These are phyloP conservation scores for Hypholoma sublateritium DNA, from an alignment of 768 basidiomycete genomes.

Conservation along the genomic window DNA sequence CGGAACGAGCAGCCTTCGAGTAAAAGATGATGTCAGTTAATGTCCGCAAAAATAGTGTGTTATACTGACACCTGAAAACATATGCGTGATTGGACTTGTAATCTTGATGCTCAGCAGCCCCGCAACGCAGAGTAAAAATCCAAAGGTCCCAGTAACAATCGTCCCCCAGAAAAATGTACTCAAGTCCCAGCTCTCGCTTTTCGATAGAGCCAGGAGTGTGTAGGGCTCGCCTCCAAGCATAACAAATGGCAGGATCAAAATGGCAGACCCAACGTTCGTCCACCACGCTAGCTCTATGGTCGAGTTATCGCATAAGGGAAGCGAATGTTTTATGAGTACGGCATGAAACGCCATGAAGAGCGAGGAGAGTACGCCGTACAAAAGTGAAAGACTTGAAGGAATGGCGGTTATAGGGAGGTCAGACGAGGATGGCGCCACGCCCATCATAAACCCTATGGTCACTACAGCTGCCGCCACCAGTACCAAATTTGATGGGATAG, in stretches of 20 bases:
- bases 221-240: conserved; percentile 53
- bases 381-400: conserved; percentile 56
- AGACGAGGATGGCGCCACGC: conserved; percentile 63
- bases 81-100: conserved; percentile 82
- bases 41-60: conserved; percentile 1
- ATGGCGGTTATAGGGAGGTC: conserved; percentile 38
- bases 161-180: conserved; percentile 63
- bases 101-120: conserved; percentile 80
- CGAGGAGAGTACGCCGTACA: conserved; percentile 72
- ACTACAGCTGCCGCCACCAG: conserved; percentile 62
- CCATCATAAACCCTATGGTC: conserved; percentile 75
- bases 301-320: conserved; percentile 67
- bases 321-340: conserved; percentile 70
- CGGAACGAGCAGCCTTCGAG: conserved; percentile 71
- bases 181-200: conserved; percentile 45
- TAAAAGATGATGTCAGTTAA: conserved; percentile 8
- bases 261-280: conserved; percentile 71
- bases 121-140: conserved; percentile 79
- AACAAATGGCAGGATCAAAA: conserved; percentile 64
- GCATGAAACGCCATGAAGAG: conserved; percentile 76
- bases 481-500: conserved; percentile 53
- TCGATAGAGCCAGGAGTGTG: conserved; percentile 38
- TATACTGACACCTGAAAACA: conserved; percentile 72
- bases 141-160: conserved; percentile 71
- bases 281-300: conserved; percentile 78